Conservation (phyloP, 148 eudicot genomes). For the Diospyros lotus region DNA sequence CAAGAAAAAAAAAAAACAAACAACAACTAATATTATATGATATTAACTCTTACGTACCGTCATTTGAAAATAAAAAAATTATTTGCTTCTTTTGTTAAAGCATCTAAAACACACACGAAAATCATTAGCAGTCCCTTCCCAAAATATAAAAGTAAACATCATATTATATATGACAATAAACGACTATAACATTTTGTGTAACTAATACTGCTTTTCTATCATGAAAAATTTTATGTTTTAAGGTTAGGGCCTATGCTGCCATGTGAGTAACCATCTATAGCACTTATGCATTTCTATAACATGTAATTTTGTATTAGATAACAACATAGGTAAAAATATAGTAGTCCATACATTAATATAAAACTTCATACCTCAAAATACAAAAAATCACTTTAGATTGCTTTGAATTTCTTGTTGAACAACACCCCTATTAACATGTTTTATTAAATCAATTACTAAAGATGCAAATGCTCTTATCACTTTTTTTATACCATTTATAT, state of each 20-base stretch:
- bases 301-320: background rate
- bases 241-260: background rate
- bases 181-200: conserved; percentile 4
- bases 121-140: conserved; percentile 1
- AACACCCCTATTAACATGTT: background rate
- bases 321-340: background rate
- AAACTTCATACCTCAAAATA: background rate
- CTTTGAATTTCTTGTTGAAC: conserved; percentile 1
- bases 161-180: conserved; percentile 5
- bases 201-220: conserved; percentile 3
- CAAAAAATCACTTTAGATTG: conserved; percentile 2
- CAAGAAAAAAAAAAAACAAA: too few relatives aligned
- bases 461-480: background rate
- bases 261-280: conserved; percentile 8
- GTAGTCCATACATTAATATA: too few relatives aligned
- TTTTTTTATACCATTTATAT: background rate
- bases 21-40: too few relatives aligned
- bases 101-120: background rate
- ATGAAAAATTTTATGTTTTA: background rate
- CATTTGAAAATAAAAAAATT: too few relatives aligned
- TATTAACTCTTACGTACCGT: too few relatives aligned
- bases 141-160: conserved; percentile 4
- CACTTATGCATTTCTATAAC: background rate
- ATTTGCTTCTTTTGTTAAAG: too few relatives aligned
- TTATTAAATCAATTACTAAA: too few relatives aligned